Evolutionary conservation across 306 rosid genomes (phyloP).

Genomic region (Quercus parvula): DNA sequence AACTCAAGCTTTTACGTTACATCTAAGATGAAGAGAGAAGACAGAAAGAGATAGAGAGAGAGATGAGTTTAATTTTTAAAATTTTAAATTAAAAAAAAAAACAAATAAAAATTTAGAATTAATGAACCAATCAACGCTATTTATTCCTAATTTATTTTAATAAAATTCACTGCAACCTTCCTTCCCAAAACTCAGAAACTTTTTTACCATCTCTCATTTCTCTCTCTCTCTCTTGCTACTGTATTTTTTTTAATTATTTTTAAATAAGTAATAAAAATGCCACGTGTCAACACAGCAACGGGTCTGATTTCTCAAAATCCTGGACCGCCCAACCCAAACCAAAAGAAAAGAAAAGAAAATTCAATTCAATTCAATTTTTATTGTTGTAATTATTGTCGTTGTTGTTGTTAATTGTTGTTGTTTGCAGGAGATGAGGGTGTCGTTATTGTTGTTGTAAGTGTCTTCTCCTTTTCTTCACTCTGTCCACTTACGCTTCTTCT

Average conservation of each 20-base stretch:
- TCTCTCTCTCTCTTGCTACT: not conserved
- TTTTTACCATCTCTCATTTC: no score
- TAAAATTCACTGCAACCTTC: not conserved
- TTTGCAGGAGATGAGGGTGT: conserved; percentile 23
- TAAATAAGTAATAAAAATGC: not conserved
- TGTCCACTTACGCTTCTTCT: conserved; percentile 54
- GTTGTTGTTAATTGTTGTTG: not conserved
- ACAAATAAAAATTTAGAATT: not conserved
- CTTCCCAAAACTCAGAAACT: not conserved
- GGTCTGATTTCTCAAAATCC: not conserved
- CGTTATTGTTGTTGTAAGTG: not conserved
- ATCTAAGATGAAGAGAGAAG: not conserved
- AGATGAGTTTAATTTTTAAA: no score
- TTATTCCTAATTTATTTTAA: no score
- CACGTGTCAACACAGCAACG: not conserved
- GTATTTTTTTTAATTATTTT: not conserved
- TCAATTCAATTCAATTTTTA: no score
- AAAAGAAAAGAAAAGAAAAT: fast-evolving
- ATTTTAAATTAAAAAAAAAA: not conserved
- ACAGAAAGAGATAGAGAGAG: not conserved
- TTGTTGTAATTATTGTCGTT: not conserved
- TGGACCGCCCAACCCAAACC: not conserved
- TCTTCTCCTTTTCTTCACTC: conserved; percentile 29
- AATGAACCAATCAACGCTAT: no score
- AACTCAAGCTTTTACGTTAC: not conserved